phyloP scores from a whole-genome alignment of 2,329 filamentous ascomycete species.

The Allantophomopsis cytisporea region DNA sequence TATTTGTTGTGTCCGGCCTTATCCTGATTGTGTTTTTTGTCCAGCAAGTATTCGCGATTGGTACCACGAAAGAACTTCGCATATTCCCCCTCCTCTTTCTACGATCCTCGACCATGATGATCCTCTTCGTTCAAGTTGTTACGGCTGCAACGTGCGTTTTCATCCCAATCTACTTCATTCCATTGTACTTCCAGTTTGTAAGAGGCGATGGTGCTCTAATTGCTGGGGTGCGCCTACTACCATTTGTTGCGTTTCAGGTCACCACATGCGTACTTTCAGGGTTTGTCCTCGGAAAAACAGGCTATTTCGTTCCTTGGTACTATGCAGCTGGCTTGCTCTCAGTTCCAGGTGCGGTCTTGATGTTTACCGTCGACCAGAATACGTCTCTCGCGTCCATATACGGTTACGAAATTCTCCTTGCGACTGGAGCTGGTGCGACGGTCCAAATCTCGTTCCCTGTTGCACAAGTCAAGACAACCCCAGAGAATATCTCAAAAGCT shows the following conservation, averaged over 20 bases:
- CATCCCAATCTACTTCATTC: slow-evolving; percentile 22
- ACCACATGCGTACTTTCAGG: slow-evolving; percentile 20
- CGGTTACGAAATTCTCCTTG: no score
- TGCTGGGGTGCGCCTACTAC: slow-evolving; percentile 22
- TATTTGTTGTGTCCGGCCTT: slow-evolving; percentile 29
- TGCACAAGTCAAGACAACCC: no score
- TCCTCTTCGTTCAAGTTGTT: no score
- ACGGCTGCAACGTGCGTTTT: slow-evolving; percentile 4
- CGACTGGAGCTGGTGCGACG: no score
- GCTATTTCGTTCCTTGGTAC: slow-evolving; percentile 20
- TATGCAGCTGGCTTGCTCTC: no score
- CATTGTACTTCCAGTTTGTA: slow-evolving; percentile 37
- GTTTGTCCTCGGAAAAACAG: slow-evolving; percentile 16
- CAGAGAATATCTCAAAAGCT: no score
- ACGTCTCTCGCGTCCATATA: no score
- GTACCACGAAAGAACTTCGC: slow-evolving; percentile 16
- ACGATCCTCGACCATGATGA: no score
- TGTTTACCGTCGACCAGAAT: no score
- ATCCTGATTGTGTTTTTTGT: slow-evolving; percentile 11
- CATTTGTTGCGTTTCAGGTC: slow-evolving; percentile 21
- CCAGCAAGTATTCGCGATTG: slow-evolving; percentile 11
- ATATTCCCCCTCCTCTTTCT: no score
- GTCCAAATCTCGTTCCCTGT: no score
- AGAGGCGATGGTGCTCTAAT: slow-evolving; percentile 32
- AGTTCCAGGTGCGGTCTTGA: no score